phyloP scores from a whole-genome alignment of 2,329 filamentous ascomycete species.

The Dactylellina sp. region DNA sequence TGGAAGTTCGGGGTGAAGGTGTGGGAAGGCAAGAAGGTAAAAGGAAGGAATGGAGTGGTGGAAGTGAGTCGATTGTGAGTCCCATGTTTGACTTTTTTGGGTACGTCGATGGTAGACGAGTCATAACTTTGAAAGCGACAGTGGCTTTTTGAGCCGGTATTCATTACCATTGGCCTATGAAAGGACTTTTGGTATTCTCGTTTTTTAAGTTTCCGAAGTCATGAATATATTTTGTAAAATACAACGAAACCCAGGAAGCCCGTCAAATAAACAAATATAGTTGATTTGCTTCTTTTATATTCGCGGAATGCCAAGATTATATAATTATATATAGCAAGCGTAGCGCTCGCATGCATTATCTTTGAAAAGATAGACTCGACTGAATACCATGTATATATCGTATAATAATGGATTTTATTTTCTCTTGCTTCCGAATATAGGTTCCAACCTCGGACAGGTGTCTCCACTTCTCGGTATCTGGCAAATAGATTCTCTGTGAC shows the following conservation, averaged over 20 bases:
- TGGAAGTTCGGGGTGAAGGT: constrained; percentile 54
- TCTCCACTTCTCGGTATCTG: constrained; percentile 1
- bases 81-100: no score
- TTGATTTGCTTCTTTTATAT: no score
- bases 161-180: no score
- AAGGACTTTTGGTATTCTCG: no score
- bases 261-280: no score
- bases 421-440: neutral
- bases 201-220: no score
- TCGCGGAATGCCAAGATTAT: constrained; percentile 10
- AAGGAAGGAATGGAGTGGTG: constrained; percentile 24
- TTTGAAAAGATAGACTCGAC: constrained; percentile 18
- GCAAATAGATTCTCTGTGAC: neutral
- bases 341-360: constrained; percentile 17
- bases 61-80: constrained; percentile 42
- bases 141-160: no score
- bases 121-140: no score
- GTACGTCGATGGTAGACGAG: no score
- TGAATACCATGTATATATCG: neutral
- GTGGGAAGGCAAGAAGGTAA: constrained; percentile 29
- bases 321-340: no score
- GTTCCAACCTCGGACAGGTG: constrained; percentile 1
- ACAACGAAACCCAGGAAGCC: no score
- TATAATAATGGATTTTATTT: neutral
- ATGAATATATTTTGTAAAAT: no score